Conservation (phyloP, 495 filamentous ascomycete genomes). For the Glonium stellatum region DNA sequence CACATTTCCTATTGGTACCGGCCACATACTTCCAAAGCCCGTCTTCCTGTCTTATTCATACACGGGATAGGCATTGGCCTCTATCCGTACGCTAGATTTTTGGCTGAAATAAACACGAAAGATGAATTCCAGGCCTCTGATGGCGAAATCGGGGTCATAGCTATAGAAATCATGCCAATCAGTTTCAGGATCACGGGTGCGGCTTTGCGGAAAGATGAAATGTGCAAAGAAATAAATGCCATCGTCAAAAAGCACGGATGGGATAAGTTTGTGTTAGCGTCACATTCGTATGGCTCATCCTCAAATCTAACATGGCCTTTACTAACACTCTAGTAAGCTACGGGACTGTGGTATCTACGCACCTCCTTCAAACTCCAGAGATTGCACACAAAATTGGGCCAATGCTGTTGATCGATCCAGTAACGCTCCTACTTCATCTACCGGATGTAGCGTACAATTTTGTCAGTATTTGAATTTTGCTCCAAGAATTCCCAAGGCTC, state of each 20-base stretch:
- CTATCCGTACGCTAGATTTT: conserved; percentile 53
- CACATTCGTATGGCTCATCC: conserved; percentile 42
- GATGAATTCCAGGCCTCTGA: conserved; percentile 20
- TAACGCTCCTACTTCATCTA: conserved; percentile 57
- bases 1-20: conserved; percentile 58
- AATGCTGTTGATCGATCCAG: conserved; percentile 56
- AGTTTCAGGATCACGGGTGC: conserved; percentile 52
- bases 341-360: conserved; percentile 55
- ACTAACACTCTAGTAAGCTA: conserved; percentile 28
- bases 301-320: neutral
- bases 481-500: neutral
- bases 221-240: conserved; percentile 45
- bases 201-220: conserved; percentile 41
- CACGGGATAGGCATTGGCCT: conserved; percentile 68
- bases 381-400: conserved; percentile 42
- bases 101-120: conserved; percentile 42
- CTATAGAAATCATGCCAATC: conserved; percentile 57
- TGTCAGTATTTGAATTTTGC: conserved; percentile 34
- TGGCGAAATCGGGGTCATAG: conserved; percentile 53
- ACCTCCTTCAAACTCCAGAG: conserved; percentile 46
- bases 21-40: conserved; percentile 49
- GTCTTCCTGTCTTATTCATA: conserved; percentile 55
- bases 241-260: conserved; percentile 49
- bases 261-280: conserved; percentile 48
- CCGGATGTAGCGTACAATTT: conserved; percentile 70